Base-by-base conservation (phyloP, 805 yeast genomes). In the Blastobotrys terrestris region DNA sequence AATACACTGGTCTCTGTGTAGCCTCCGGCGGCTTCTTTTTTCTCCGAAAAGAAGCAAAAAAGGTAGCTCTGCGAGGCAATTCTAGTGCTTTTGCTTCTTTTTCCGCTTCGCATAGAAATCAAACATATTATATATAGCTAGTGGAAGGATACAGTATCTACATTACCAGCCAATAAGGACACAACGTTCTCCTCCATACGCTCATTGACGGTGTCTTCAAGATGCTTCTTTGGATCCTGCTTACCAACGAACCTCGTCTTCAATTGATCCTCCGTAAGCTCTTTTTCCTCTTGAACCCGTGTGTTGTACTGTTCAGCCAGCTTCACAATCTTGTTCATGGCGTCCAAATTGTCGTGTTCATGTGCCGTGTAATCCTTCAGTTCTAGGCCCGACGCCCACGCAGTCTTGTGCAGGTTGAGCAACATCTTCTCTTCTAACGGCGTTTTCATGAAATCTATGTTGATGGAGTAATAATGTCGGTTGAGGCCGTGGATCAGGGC, bases 211-310 rank as follows among this genome's bases (percentile, higher is more conserved):
- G 95, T 87, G 58, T 88, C 97, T 47, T 85, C 79, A 63, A 94
- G 76, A 74, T 94, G 99, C 74, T 92, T 94, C 81, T 95, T 94
- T 43, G 99, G 99, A 70, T 94, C 99, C 72, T 92, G 97, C 68
- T 89, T 91, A 62, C 99, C 99, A 39, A 94, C 97, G 65, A 92
- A 95, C 67, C 99, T 83, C 5, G 97, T 92, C 70, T 88, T 89
- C 61, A 92, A 78, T 69, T 91, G 94, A 42, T 88, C 96, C 63
- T 87, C 95, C 46, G 82, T 75, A 60, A 94, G 75, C 58, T 87
- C 96, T 67, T 85, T 86, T 68, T 94, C 99, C 70, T 95, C 98
- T 60, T 85, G 79, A 49, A 95, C 91, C 66, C 98, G 81, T 66
- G 84, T 85, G 39, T 92, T 88, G 69, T 94, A 94, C 60, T 83